Conservation (phyloP, 768 basidiomycete species). For the Candolleomyces efflorescens region DNA sequence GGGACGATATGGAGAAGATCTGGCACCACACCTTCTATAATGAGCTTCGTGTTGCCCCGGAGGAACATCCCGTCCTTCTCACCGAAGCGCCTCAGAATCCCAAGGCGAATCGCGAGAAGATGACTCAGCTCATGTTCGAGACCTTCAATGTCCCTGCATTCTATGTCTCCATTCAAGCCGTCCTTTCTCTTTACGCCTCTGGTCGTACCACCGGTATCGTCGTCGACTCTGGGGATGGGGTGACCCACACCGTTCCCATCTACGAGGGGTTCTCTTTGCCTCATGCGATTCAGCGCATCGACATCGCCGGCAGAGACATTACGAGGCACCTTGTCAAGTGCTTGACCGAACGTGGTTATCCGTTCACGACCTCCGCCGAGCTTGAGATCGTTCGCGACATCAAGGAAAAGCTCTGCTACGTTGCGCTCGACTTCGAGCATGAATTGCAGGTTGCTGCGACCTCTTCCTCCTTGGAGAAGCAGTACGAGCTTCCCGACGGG, state of each 20-base stretch:
- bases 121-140: slow-evolving; percentile 92
- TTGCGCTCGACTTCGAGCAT: slow-evolving; percentile 85
- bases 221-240: slow-evolving; percentile 89
- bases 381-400: slow-evolving; percentile 88
- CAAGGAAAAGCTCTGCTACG: slow-evolving; percentile 91
- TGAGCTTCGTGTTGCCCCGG: slow-evolving; percentile 81
- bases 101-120: slow-evolving; percentile 84
- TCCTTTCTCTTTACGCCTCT: slow-evolving; percentile 80
- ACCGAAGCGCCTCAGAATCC: slow-evolving; percentile 86
- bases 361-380: slow-evolving; percentile 79
- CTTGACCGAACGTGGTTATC: slow-evolving; percentile 82
- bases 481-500: slow-evolving; percentile 80
- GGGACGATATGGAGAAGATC: slow-evolving; percentile 97
- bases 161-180: slow-evolving; percentile 83
- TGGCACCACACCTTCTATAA: slow-evolving; percentile 96
- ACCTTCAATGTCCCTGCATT: slow-evolving; percentile 87
- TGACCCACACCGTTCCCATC: slow-evolving; percentile 87
- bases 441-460: slow-evolving; percentile 82
- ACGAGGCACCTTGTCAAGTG: slow-evolving; percentile 74
- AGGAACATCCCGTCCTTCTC: slow-evolving; percentile 81
- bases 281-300: slow-evolving; percentile 83
- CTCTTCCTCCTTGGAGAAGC: slow-evolving; percentile 79
- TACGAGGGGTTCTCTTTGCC: slow-evolving; percentile 86
- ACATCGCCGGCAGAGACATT: slow-evolving; percentile 84
- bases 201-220: slow-evolving; percentile 89